These are phyloP conservation scores for Tremella yokohamensis DNA, from an alignment of 768 basidiomycete genomes.

Conservation along the genomic window DNA sequence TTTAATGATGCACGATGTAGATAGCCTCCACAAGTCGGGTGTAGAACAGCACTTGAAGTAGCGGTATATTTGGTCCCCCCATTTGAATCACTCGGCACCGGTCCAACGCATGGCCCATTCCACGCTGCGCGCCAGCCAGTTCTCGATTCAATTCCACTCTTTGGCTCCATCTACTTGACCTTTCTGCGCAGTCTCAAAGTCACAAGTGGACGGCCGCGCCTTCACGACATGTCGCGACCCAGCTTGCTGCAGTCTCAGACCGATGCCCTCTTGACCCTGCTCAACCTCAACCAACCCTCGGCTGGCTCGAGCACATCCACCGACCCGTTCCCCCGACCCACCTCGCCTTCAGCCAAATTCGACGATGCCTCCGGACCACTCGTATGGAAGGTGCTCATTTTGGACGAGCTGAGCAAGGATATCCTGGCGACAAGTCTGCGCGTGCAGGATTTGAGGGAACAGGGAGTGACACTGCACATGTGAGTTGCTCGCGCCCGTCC, in stretches of 20 bases:
- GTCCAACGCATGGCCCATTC: no score
- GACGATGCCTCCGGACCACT: constrained; percentile 60
- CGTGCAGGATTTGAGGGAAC: constrained; percentile 93
- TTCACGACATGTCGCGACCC: constrained; percentile 31
- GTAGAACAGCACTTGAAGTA: no score
- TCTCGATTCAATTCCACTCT: no score
- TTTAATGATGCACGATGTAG: no score
- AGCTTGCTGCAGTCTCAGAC: constrained; percentile 86
- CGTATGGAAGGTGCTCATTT: constrained; percentile 92
- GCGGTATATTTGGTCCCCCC: no score
- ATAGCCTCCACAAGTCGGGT: no score
- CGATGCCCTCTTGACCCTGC: constrained; percentile 71
- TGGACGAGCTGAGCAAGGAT: constrained; percentile 95
- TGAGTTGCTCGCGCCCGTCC: constrained; percentile 55
- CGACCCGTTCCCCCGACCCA: constrained; percentile 52
- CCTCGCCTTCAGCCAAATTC: constrained; percentile 23
- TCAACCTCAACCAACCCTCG: constrained; percentile 73
- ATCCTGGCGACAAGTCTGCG: constrained; percentile 90
- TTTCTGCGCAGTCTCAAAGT: no score
- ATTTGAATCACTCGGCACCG: no score
- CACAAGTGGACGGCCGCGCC: background rate
- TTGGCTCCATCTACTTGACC: no score
- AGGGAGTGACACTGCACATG: constrained; percentile 97
- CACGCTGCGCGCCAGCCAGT: no score
- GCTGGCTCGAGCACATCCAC: constrained; percentile 48